Percentiles rank a stretch among this genome's conserved stretches.
Conservation (phyloP, 169 alveolate genomes). For the Plasmodium billcollinsi region DNA sequence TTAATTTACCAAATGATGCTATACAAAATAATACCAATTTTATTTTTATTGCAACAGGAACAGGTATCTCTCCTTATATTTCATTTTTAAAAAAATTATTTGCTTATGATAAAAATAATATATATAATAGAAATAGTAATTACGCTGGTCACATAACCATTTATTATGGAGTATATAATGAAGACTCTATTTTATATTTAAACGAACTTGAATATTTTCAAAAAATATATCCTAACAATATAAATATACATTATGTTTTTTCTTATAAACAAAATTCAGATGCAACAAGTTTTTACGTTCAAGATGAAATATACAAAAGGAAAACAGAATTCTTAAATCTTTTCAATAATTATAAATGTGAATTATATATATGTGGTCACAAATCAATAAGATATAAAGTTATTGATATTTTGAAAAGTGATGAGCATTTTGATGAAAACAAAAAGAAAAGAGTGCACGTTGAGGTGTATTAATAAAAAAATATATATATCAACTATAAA, state of each 20-base stretch:
- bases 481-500: background rate
- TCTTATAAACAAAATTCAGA: slow-evolving; percentile 62
- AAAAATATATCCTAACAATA: slow-evolving; percentile 57
- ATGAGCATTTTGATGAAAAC: background rate
- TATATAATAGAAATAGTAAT: background rate
- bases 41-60: slow-evolving; percentile 84
- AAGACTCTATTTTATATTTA: slow-evolving; percentile 77
- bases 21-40: slow-evolving; percentile 63
- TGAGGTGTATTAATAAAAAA: slow-evolving; percentile 38
- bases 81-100: slow-evolving; percentile 75
- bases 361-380: slow-evolving; percentile 72
- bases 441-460: slow-evolving; percentile 48
- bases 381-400: slow-evolving; percentile 37
- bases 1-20: slow-evolving; percentile 41
- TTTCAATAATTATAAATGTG: slow-evolving; percentile 29
- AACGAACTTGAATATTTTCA: slow-evolving; percentile 73
- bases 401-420: slow-evolving; percentile 38
- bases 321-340: slow-evolving; percentile 39
- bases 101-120: slow-evolving; percentile 18
- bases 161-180: slow-evolving; percentile 81
- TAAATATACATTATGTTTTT: slow-evolving; percentile 75
- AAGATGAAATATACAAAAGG: slow-evolving; percentile 55
- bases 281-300: slow-evolving; percentile 45
- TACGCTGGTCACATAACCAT: slow-evolving; percentile 63
- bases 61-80: slow-evolving; percentile 84